Conservation (phyloP, 2,329 filamentous ascomycete genomes). For the Xylaria sp. region DNA sequence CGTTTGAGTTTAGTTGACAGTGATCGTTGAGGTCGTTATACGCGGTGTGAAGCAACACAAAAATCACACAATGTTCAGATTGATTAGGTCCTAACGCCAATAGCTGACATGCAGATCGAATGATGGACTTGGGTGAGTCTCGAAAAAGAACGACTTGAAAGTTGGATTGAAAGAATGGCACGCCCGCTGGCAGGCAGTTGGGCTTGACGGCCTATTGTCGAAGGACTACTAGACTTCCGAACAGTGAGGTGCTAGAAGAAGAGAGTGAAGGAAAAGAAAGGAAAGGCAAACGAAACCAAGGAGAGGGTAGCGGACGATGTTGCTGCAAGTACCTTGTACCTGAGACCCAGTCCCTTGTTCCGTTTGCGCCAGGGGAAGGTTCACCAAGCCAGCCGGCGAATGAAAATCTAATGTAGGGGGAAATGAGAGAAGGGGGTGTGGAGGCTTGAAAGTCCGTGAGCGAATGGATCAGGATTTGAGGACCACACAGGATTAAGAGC, state of each 20-base stretch:
- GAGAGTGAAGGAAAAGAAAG: conserved; percentile 45
- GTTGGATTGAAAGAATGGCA: conserved; percentile 63
- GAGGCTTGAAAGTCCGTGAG: conserved; percentile 35
- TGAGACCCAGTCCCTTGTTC: conserved; percentile 28
- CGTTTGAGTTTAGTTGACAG: conserved; percentile 27
- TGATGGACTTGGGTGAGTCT: conserved; percentile 43
- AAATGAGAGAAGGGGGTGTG: conserved; percentile 51
- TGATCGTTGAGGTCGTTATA: conserved; percentile 32
- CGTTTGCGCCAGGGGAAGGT: conserved; percentile 37
- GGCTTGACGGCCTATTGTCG: conserved; percentile 52
- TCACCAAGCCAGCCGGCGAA: conserved; percentile 46
- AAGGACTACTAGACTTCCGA: conserved; percentile 43
- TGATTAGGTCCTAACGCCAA: conserved; percentile 34
- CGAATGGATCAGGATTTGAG: conserved; percentile 30
- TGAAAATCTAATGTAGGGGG: conserved; percentile 47
- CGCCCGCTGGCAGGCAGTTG: conserved; percentile 65
- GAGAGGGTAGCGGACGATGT: conserved; percentile 27
- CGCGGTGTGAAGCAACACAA: conserved; percentile 15
- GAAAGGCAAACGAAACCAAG: conserved; percentile 38
- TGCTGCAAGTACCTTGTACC: conserved; percentile 37
- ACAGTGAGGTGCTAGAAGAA: conserved; percentile 44
- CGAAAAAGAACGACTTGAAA: conserved; percentile 56
- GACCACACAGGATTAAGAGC: conserved; percentile 28
- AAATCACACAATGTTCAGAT: conserved; percentile 16
- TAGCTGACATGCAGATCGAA: conserved; percentile 39